Percentiles rank a stretch among this genome's conserved stretches.
These are phyloP conservation scores for Lipomyces yamadae DNA, from an alignment of 805 yeast genomes.

Conservation along the genomic window DNA sequence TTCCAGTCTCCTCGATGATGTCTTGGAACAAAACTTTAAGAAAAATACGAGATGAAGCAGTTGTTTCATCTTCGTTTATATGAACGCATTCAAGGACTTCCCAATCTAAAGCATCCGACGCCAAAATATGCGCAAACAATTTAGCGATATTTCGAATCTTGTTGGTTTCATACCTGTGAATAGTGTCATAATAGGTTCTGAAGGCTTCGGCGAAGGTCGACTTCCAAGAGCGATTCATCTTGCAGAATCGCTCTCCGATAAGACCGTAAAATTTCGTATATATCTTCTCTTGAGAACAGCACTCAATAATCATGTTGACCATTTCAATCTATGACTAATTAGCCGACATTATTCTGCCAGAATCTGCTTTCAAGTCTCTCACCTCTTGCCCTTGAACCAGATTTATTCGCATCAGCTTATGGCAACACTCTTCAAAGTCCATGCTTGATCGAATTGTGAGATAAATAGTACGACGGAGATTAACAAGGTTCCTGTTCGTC, in stretches of 20 bases:
- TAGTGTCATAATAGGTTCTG: conserved; percentile 56
- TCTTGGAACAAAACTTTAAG: conserved; percentile 81
- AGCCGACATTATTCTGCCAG: background rate
- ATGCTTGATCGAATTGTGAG: conserved; percentile 85
- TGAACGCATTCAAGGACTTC: conserved; percentile 58
- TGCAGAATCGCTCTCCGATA: conserved; percentile 68
- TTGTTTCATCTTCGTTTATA: conserved; percentile 73
- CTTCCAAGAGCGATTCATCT: conserved; percentile 61
- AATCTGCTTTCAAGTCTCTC: conserved; percentile 4
- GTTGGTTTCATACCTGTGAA: conserved; percentile 72
- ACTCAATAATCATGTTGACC: conserved; percentile 73
- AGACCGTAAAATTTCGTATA: conserved; percentile 86
- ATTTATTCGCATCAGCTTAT: conserved; percentile 66
- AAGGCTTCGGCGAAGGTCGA: conserved; percentile 59
- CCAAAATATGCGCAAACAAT: conserved; percentile 83
- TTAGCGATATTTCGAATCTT: conserved; percentile 79
- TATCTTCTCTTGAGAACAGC: conserved; percentile 83
- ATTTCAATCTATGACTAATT: conserved; percentile 48
- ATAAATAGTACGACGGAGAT: conserved; percentile 77
- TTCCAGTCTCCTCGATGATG: conserved; percentile 76
- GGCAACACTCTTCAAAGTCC: conserved; percentile 92
- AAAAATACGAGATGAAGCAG: conserved; percentile 77
- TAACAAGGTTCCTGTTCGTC: conserved; percentile 66
- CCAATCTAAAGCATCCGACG: conserved; percentile 71
- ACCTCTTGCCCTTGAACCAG: conserved; percentile 50